Conservation (phyloP, 257 asterid species). For the Lycium barbarum region DNA sequence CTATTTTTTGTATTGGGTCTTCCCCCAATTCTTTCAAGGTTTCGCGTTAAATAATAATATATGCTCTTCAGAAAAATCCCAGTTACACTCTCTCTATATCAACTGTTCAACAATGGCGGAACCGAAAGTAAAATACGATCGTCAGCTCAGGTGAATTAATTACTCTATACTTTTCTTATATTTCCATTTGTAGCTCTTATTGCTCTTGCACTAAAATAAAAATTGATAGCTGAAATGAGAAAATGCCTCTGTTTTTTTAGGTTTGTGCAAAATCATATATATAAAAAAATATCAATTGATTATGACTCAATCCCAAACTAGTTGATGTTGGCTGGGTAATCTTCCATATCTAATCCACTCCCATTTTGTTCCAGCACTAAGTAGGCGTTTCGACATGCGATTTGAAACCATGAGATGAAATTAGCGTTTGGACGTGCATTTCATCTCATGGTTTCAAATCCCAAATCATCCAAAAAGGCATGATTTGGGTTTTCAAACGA, state of each 20-base stretch:
- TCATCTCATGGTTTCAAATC: too few relatives aligned
- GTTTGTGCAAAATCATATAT: too few relatives aligned
- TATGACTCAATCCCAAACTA: background rate
- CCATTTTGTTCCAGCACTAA: background rate
- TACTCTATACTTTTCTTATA: background rate
- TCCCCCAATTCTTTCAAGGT: too few relatives aligned
- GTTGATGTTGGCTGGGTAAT: background rate
- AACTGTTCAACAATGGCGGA: background rate
- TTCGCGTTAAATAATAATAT: too few relatives aligned
- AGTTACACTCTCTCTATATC: background rate
- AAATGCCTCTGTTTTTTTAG: too few relatives aligned
- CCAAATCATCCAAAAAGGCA: too few relatives aligned
- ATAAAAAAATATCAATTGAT: background rate
- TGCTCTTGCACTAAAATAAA: background rate
- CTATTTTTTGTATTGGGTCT: too few relatives aligned
- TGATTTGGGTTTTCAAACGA: too few relatives aligned
- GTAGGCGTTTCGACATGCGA: too few relatives aligned
- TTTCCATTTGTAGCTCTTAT: background rate
- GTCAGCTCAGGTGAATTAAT: slow-evolving; percentile 11
- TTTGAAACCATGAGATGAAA: too few relatives aligned
- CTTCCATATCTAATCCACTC: background rate
- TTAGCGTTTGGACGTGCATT: too few relatives aligned
- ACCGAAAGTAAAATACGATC: slow-evolving; percentile 20
- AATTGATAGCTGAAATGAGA: background rate
- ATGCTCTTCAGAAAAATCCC: too few relatives aligned